A percentile compares a stretch with the other conserved stretches of the same genome.
These are phyloP conservation scores for Graphiopsis chlorocephala DNA, from an alignment of 2,329 filamentous ascomycete genomes.

Conservation along the genomic window DNA sequence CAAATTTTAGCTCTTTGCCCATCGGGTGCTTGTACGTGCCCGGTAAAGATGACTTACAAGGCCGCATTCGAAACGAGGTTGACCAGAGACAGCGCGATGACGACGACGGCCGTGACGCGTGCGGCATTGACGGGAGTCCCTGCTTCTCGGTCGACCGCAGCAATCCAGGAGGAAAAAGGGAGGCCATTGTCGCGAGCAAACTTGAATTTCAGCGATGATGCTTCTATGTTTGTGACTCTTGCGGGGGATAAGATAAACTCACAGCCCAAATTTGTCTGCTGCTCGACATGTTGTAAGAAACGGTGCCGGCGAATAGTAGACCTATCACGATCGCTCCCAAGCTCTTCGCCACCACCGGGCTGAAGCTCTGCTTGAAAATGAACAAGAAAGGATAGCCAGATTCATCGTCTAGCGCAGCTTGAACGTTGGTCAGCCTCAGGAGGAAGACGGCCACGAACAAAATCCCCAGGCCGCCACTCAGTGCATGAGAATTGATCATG, in stretches of 20 bases:
- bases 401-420: constrained; percentile 25
- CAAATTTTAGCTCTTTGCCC: not conserved
- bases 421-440: constrained; percentile 29
- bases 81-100: constrained; percentile 27
- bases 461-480: constrained; percentile 17
- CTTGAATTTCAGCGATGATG: constrained; percentile 31
- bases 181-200: constrained; percentile 38
- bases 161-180: constrained; percentile 24
- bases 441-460: constrained; percentile 26
- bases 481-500: constrained; percentile 18
- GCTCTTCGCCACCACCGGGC: constrained; percentile 27
- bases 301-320: constrained; percentile 24
- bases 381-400: constrained; percentile 37
- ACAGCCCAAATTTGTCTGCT: constrained; percentile 9
- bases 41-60: constrained; percentile 27
- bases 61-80: constrained; percentile 26
- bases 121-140: constrained; percentile 30
- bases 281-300: constrained; percentile 16
- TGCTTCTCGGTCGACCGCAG: constrained; percentile 24
- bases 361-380: constrained; percentile 33
- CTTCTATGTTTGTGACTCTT: constrained; percentile 32
- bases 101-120: constrained; percentile 24
- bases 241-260: no score
- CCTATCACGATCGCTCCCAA: constrained; percentile 25
- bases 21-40: not conserved